Conservation (phyloP, 306 rosid genomes). For the Quercus alba region DNA sequence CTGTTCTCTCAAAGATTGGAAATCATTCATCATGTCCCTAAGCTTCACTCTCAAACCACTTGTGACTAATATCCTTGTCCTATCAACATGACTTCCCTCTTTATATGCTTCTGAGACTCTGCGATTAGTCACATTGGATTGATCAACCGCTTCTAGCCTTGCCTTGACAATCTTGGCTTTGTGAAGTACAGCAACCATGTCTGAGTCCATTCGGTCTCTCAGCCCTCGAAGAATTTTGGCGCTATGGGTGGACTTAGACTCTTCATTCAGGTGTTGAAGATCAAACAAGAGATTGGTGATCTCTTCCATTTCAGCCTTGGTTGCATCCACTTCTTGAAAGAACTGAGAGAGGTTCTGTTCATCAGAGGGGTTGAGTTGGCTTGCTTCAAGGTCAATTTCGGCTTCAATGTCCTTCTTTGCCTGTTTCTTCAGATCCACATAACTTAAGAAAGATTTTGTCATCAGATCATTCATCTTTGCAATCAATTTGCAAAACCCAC, state of each 20-base stretch:
- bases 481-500: slow-evolving; percentile 32
- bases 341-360: slow-evolving; percentile 77
- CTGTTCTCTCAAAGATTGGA: slow-evolving; percentile 65
- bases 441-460: slow-evolving; percentile 88
- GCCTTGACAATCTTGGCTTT: slow-evolving; percentile 60
- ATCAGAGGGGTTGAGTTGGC: slow-evolving; percentile 52
- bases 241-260: slow-evolving; percentile 78
- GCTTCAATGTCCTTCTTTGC: slow-evolving; percentile 56
- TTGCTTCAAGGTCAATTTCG: slow-evolving; percentile 57
- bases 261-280: slow-evolving; percentile 69
- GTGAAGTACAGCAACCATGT: slow-evolving; percentile 73
- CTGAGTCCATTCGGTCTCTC: slow-evolving; percentile 74
- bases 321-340: slow-evolving; percentile 56
- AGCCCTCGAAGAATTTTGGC: slow-evolving; percentile 79
- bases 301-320: slow-evolving; percentile 84
- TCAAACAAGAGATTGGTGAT: slow-evolving; percentile 86
- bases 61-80: slow-evolving; percentile 70
- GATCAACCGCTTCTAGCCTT: slow-evolving; percentile 60
- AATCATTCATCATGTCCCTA: slow-evolving; percentile 71
- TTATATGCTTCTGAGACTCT: slow-evolving; percentile 41
- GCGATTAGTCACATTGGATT: slow-evolving; percentile 58
- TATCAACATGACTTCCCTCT: slow-evolving; percentile 59
- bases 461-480: slow-evolving; percentile 90
- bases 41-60: slow-evolving; percentile 75
- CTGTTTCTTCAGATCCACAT: slow-evolving; percentile 84